phyloP scores from a whole-genome alignment of 2,329 filamentous ascomycete genomes.

The Calonectria montana region DNA sequence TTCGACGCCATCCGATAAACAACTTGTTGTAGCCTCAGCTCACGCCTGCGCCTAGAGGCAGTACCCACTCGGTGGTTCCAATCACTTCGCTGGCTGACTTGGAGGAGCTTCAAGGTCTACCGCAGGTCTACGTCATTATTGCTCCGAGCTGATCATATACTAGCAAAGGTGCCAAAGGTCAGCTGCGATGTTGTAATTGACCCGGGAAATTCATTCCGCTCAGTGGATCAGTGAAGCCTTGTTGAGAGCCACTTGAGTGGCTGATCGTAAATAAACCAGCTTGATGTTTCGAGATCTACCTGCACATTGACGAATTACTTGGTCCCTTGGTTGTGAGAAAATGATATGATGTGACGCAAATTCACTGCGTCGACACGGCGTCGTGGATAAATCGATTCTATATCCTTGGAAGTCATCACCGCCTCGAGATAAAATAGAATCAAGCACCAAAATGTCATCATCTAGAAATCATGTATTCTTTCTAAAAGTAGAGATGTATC shows the following conservation, averaged over 20 bases:
- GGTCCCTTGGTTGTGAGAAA: neutral
- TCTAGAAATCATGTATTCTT: neutral
- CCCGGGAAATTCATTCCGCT: neutral
- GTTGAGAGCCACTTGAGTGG: neutral
- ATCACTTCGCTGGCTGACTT: neutral
- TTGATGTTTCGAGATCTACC: neutral
- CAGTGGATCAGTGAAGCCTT: neutral
- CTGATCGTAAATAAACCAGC: neutral
- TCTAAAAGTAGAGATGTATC: neutral
- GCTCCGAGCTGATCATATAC: neutral
- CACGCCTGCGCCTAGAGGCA: constrained; percentile 4
- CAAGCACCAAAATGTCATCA: neutral
- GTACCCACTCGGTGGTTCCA: neutral
- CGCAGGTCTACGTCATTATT: neutral
- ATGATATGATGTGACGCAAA: neutral
- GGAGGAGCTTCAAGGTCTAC: neutral
- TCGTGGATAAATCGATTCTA: neutral
- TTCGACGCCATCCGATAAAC: neutral
- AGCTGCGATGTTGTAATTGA: neutral
- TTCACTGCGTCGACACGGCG: neutral
- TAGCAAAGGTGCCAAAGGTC: neutral
- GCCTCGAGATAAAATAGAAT: neutral
- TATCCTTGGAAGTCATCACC: neutral
- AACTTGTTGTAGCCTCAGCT: neutral
- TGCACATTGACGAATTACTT: neutral